Base-by-base conservation (phyloP, 164 flowering plant genomes). In the Stephania cephalantha region DNA sequence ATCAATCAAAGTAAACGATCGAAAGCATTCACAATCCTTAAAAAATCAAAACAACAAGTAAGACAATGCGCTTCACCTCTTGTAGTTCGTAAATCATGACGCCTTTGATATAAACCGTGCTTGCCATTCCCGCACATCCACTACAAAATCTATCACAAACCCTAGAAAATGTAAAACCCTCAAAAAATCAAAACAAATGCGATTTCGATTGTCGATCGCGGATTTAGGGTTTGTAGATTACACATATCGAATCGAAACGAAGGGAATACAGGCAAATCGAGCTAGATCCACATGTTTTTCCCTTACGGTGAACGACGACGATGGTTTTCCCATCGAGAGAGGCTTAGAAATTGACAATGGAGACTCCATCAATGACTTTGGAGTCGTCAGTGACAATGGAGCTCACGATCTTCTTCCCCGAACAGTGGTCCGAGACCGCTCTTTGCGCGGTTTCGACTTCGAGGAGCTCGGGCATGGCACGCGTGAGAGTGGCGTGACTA, bases 201-300 rank as follows among this genome's bases (percentile, higher is more conserved):
- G n/a, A n/a, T n/a, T n/a, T n/a, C n/a, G n/a, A n/a, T n/a, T n/a
- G n/a, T n/a, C n/a, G n/a, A n/a, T n/a, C n/a, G n/a, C n/a, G n/a
- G n/a, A 17, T 52, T 45, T 2, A 74, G 68, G 68, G 69, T 71
- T 71, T 20, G 53, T 6, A n/a, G n/a, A n/a, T n/a, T n/a, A n/a
- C n/a, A 31, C 53, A 48, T 78, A 95, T 97, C 99, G 69, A 95
- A 95, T 81, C 91, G 99, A 77, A 95, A 95, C 15, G 99, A 84
- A 69, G 99, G 99, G 70, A 88, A 93, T 6, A 96, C 97, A 77
- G 99, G 97, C 45, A 91, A 90, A 78, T 90, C 92, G 67, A 95
- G 95, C 67, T 83, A 80, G 71, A 95, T 84, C 99, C 99, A 95
- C 86, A 95, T 79, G 85, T 91, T 90, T 85, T 95, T 95, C 17